A percentile compares a stretch with the other conserved stretches of the same genome.
Evolutionary conservation across 169 alveolate species (phyloP).

Genomic region (Plasmodium ovale): DNA sequence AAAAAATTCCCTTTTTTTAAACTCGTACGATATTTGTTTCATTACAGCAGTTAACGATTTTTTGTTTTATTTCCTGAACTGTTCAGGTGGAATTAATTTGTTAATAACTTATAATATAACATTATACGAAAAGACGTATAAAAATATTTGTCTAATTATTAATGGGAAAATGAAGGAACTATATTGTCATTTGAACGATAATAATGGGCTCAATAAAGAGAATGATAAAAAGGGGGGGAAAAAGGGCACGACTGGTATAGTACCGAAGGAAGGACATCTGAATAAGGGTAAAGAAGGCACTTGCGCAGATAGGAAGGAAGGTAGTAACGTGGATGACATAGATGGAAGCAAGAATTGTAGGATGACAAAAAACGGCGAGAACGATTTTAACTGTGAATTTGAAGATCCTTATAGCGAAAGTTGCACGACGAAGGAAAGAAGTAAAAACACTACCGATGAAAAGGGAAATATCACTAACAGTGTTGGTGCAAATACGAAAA

Average conservation of each 20-base stretch:
- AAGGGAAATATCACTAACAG: not conserved
- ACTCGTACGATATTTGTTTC: constrained; percentile 71
- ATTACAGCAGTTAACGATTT: constrained; percentile 70
- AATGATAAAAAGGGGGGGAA: too few species aligned
- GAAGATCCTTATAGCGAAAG: constrained; percentile 57
- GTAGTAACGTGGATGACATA: not conserved
- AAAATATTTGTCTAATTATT: constrained; percentile 69
- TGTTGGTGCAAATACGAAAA: not conserved
- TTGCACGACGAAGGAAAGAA: not conserved
- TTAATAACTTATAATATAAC: constrained; percentile 38
- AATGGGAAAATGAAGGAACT: constrained; percentile 73
- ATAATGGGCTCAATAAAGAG: too few species aligned
- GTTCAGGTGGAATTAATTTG: constrained; percentile 77
- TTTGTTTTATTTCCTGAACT: constrained; percentile 70
- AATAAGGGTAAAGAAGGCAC: not conserved
- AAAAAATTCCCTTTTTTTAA: constrained; percentile 44
- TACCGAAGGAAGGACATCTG: too few species aligned
- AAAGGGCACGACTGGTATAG: too few species aligned
- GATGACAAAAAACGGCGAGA: not conserved
- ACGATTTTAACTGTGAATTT: constrained; percentile 14
- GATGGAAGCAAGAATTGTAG: not conserved
- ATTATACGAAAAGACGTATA: constrained; percentile 39
- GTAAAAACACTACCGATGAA: not conserved
- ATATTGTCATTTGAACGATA: constrained; percentile 23
- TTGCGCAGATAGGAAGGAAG: not conserved